A percentile compares a stretch with the other conserved stretches of the same genome.
These are phyloP conservation scores for Tuber indicum DNA, from an alignment of 495 filamentous ascomycete species.

Conservation along the genomic window DNA sequence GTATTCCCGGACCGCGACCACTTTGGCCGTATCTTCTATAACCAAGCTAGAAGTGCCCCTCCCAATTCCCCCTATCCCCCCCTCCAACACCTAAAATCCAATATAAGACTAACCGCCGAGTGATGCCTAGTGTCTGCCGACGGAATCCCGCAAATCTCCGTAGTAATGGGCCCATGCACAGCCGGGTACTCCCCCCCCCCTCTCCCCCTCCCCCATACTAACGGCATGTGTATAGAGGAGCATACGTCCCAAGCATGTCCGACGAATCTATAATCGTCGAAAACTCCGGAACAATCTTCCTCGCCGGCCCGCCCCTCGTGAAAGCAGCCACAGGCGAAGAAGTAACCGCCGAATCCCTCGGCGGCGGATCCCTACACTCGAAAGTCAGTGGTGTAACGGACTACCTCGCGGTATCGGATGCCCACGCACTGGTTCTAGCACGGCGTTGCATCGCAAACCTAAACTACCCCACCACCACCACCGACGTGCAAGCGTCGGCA, in stretches of 20 bases:
- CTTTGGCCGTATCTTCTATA: slow-evolving; percentile 97
- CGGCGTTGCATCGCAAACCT: slow-evolving; percentile 78
- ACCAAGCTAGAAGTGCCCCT: slow-evolving; percentile 80
- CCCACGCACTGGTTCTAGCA: slow-evolving; percentile 83
- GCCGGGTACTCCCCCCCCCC: slow-evolving; percentile 24
- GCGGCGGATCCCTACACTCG: slow-evolving; percentile 86
- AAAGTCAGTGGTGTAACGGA: slow-evolving; percentile 92
- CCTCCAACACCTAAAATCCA: neutral
- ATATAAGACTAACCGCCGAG: neutral
- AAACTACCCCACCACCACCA: slow-evolving; percentile 61
- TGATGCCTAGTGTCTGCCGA: slow-evolving; percentile 54
- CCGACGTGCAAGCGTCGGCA: slow-evolving; percentile 41
- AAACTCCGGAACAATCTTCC: slow-evolving; percentile 91
- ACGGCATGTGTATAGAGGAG: slow-evolving; percentile 55
- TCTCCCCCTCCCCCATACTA: neutral
- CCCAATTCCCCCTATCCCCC: neutral
- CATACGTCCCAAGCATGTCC: slow-evolving; percentile 95
- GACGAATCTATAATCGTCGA: slow-evolving; percentile 96
- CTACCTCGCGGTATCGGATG: slow-evolving; percentile 90
- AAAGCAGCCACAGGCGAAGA: slow-evolving; percentile 95
- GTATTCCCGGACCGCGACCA: slow-evolving; percentile 95
- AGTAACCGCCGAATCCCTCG: slow-evolving; percentile 86
- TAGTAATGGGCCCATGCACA: slow-evolving; percentile 81
- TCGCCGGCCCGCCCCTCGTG: slow-evolving; percentile 89
- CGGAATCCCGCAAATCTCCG: slow-evolving; percentile 86